These are phyloP conservation scores for Phytophthora sp. DNA, from an alignment of 352 stramenopile species.

Conservation along the genomic window DNA sequence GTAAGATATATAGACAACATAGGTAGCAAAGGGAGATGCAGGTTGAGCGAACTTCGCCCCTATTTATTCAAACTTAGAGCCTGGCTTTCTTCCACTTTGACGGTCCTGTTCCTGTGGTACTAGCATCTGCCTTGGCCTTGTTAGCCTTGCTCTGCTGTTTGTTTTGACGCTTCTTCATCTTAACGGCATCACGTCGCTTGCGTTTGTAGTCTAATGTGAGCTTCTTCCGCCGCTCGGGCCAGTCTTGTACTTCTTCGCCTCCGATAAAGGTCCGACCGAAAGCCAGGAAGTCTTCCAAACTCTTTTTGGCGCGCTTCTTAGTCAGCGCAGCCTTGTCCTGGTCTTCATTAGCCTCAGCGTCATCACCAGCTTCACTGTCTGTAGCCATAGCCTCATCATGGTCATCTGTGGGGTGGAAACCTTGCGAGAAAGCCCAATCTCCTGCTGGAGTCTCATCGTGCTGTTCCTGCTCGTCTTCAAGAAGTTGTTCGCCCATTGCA, in stretches of 20 bases:
- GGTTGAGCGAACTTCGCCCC: constrained; percentile 23
- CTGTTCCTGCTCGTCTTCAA: constrained; percentile 52
- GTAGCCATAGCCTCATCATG: constrained; percentile 41
- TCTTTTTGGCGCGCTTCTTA: constrained; percentile 48
- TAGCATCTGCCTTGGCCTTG: constrained; percentile 25
- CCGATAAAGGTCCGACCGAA: constrained; percentile 63
- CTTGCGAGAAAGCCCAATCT: constrained; percentile 32
- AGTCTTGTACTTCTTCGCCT: constrained; percentile 38
- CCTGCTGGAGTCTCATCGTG: constrained; percentile 20
- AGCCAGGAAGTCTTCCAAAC: constrained; percentile 64
- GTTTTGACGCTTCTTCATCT: constrained; percentile 77
- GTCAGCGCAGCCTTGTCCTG: constrained; percentile 16
- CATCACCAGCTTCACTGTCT: constrained; percentile 48
- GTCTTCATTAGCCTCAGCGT: constrained; percentile 17
- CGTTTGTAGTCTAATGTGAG: constrained; percentile 84
- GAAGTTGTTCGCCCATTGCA: constrained; percentile 53
- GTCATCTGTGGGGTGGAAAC: constrained; percentile 20
- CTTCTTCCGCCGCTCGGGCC: constrained; percentile 70
- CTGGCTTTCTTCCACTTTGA: constrained; percentile 39
- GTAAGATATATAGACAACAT: constrained; percentile 36
- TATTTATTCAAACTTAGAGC: constrained; percentile 50
- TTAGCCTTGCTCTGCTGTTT: constrained; percentile 51
- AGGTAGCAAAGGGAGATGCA: constrained; percentile 23
- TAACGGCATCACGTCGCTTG: constrained; percentile 78
- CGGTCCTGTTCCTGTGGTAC: background rate